Base-by-base conservation (phyloP, 1,284 basidiomycete species). In the Boletus semigastroideus region DNA sequence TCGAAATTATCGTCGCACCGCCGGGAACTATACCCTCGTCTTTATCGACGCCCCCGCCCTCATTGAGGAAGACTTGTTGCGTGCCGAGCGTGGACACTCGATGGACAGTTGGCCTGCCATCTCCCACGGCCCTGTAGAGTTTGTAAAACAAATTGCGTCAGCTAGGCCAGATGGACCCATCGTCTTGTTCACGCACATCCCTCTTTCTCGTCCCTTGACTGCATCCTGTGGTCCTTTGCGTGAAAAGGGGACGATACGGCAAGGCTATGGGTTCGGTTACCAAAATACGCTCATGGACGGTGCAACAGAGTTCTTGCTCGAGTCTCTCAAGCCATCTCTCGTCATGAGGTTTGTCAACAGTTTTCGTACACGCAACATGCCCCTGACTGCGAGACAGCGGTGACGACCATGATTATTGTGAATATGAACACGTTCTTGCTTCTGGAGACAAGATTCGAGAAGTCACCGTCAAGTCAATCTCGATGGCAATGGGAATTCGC, bases 381-480 rank as follows among this genome's bases (percentile, higher is more conserved):
- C 52, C 13, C 53, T 55, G 41, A 67, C 27, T 19, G 16, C 36
- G 14, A 17, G 42, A 49, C 44, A 92, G 90, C 59, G 93, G 88
- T 11, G 92, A 95, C 66, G 90, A 95, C 69, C 89, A 90, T 58
- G 92, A 95, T 65, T 92, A 92, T 57, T 95, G 92, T 68, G 88
- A 92, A 60, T 79, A 87, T 57, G 73, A 72, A 52, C 88, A 92
- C 65, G 64, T 71, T 46, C 63, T 75, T 46, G 34, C 59, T 43
- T 63, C 63, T 36, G 38, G 58, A 40, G 36, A 65, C 39, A 66
- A 65, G n/a, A 72, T 83, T 39, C 75, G 75, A 49, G 87, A 90
- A 68, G 75, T 93, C n/a, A 90, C 90, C 0, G 76, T 94, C 62
- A 93, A 92, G 67, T 87, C 91, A 0, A 81, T 94, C 58, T 92